phyloP scores from a whole-genome alignment of 805 yeast species.

The Candida takata region DNA sequence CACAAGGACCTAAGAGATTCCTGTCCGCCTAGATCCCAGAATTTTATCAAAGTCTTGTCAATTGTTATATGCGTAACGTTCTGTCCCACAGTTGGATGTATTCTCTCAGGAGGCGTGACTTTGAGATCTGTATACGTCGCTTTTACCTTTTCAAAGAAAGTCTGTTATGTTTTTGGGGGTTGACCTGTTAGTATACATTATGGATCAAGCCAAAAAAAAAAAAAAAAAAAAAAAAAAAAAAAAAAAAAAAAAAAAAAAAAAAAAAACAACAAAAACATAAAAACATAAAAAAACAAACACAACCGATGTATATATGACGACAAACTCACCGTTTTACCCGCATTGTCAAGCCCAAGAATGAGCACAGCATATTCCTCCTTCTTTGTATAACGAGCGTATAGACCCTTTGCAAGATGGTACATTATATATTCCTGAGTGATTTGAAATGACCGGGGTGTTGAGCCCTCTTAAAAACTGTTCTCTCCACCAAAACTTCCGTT shows the following conservation, averaged over 20 bases:
- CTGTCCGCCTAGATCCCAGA: constrained; percentile 98
- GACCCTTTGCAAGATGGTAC: constrained; percentile 63
- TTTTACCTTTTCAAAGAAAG: constrained; percentile 62
- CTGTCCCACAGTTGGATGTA: constrained; percentile 93
- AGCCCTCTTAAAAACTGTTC: too few species aligned
- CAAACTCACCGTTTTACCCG: constrained; percentile 72
- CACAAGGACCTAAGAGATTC: constrained; percentile 77
- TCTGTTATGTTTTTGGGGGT: constrained; percentile 19
- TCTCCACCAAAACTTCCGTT: too few species aligned
- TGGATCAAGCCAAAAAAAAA: background rate
- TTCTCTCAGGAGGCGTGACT: constrained; percentile 47
- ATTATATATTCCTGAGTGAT: constrained; percentile 28
- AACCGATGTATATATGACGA: too few species aligned
- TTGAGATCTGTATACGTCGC: constrained; percentile 42
- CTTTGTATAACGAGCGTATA: constrained; percentile 51
- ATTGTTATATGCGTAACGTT: constrained; percentile 46
- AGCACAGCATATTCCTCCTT: constrained; percentile 69
- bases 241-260: background rate
- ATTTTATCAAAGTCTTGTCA: constrained; percentile 45
- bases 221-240: background rate
- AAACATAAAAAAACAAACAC: background rate
- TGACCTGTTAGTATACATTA: background rate
- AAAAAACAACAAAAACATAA: background rate
- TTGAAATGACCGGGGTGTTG: background rate
- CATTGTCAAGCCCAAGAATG: constrained; percentile 88